phyloP scores from a whole-genome alignment of 2,329 filamentous ascomycete species.

The Penicillium paneum region DNA sequence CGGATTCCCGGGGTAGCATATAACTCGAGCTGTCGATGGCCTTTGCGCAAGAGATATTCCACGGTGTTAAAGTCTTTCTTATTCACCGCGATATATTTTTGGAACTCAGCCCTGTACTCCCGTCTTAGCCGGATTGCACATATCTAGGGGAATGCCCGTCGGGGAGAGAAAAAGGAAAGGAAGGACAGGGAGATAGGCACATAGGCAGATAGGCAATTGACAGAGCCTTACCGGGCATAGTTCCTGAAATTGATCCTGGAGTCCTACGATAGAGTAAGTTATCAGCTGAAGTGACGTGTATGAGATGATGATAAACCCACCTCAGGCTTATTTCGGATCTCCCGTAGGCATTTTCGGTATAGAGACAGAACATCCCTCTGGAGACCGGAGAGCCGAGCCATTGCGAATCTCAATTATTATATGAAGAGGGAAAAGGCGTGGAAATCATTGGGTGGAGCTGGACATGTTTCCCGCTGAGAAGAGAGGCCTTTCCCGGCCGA shows the following conservation, averaged over 20 bases:
- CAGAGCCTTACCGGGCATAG: conserved; percentile 40
- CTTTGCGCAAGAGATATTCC: conserved; percentile 80
- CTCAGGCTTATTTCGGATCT: conserved; percentile 73
- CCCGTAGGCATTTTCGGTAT: conserved; percentile 81
- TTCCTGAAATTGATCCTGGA: conserved; percentile 41
- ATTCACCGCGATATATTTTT: conserved; percentile 64
- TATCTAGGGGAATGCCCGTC: neutral
- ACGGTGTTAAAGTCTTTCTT: conserved; percentile 84
- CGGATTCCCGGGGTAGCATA: conserved; percentile 78
- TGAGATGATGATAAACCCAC: conserved; percentile 46
- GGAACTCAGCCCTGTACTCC: conserved; percentile 66
- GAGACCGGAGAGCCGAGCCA: conserved; percentile 69
- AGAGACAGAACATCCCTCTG: conserved; percentile 83
- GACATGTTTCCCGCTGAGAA: conserved; percentile 21
- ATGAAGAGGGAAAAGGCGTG: conserved; percentile 4
- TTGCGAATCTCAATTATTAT: conserved; percentile 9
- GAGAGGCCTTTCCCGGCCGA: conserved; percentile 28
- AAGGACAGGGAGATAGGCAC: neutral
- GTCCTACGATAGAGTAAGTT: conserved; percentile 30
- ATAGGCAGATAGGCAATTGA: neutral
- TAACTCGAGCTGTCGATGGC: conserved; percentile 73
- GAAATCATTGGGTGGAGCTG: conserved; percentile 10
- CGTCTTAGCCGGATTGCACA: conserved; percentile 15
- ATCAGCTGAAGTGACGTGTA: conserved; percentile 1
- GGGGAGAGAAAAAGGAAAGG: conserved; percentile 9